Evolutionary conservation across 179 eudicot species (phyloP).

Genomic region (Dionaea muscipula): DNA sequence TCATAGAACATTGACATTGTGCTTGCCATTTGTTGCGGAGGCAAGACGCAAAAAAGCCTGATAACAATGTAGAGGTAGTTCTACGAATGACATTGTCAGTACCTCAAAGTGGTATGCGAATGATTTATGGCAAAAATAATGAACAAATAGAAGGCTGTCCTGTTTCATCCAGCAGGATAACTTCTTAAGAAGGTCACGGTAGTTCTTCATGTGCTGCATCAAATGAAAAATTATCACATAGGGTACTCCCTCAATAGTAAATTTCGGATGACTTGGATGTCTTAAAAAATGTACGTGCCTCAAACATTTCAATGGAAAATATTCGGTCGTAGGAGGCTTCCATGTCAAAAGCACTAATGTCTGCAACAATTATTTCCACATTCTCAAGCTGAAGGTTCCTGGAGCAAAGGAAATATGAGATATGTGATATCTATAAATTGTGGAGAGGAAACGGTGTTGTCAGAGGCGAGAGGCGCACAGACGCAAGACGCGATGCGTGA

Average conservation of each 20-base stretch:
- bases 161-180: constrained; percentile 84
- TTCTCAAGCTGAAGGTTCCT: constrained; percentile 71
- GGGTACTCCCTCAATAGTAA: constrained; percentile 1
- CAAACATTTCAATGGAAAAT: constrained; percentile 94
- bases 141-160: constrained; percentile 71
- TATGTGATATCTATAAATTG: too few species aligned
- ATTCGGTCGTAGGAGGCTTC: constrained; percentile 70
- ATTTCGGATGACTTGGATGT: constrained; percentile 1
- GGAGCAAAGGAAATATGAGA: too few species aligned
- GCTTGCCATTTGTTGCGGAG: not conserved
- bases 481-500: too few species aligned
- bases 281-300: constrained; percentile 29
- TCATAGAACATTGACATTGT: not conserved
- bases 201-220: constrained; percentile 93
- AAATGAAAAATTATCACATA: constrained; percentile 8
- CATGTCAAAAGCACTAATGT: constrained; percentile 76
- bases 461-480: too few species aligned
- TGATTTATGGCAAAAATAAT: constrained; percentile 85
- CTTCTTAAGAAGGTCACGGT: constrained; percentile 74
- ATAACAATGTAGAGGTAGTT: not conserved
- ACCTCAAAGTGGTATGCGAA: constrained; percentile 98
- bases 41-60: not conserved
- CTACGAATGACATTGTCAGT: not conserved
- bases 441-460: too few species aligned
- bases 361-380: constrained; percentile 74